Conservation (phyloP, 2,329 filamentous ascomycete genomes). For the Nemania serpens region DNA sequence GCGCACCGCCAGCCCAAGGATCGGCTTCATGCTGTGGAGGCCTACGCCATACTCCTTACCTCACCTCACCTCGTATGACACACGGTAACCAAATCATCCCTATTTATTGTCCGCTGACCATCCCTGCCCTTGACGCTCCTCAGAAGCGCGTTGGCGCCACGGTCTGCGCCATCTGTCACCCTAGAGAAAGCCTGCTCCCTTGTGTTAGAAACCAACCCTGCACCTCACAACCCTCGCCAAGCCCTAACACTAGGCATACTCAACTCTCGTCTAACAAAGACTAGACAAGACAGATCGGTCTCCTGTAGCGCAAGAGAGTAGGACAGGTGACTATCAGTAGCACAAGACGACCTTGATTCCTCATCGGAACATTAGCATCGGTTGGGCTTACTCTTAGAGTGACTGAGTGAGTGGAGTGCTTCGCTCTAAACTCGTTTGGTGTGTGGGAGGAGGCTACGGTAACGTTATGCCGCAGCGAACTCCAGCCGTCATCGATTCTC, state of each 20-base stretch:
- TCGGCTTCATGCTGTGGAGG: neutral
- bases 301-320: neutral
- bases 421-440: conserved; percentile 3
- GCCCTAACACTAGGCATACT: conserved; percentile 6
- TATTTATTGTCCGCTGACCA: conserved; percentile 15
- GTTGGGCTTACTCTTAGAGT: neutral
- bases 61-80: neutral
- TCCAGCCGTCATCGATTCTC: neutral
- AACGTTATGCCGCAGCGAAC: neutral
- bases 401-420: neutral
- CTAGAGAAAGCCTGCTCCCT: neutral
- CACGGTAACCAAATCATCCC: neutral
- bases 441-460: neutral
- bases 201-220: neutral
- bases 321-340: too few species aligned
- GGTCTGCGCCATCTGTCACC: neutral
- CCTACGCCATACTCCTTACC: neutral
- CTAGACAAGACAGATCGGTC: neutral
- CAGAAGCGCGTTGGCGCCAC: neutral
- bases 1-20: neutral
- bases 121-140: neutral
- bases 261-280: neutral
- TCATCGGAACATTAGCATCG: neutral
- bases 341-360: too few species aligned
- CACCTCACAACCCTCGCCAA: neutral